Percentiles rank a stretch among this genome's conserved stretches.
Evolutionary conservation across 352 stramenopile species (phyloP).

Genomic region (Blastocystis sp.): DNA sequence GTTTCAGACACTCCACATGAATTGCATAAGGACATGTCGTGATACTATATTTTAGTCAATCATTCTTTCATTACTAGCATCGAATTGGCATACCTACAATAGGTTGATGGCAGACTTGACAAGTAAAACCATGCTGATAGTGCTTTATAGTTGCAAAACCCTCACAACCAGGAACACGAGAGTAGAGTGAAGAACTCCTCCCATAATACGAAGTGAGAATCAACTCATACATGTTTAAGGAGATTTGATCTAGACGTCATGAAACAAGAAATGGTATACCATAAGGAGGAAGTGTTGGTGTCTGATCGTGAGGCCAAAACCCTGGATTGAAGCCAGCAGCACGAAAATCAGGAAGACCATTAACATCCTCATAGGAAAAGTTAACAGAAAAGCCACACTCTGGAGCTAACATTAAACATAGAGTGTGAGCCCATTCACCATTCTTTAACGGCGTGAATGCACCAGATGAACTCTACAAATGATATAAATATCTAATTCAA

Average conservation of each 20-base stretch:
- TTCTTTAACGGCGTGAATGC: background rate
- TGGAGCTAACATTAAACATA: background rate
- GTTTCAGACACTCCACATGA: background rate
- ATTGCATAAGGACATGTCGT: background rate
- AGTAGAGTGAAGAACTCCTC: background rate
- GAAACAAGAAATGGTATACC: no score
- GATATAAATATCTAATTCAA: background rate
- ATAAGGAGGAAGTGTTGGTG: no score
- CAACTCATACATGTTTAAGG: background rate
- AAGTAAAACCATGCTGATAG: background rate
- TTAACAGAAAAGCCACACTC: conserved; percentile 27
- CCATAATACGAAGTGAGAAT: conserved; percentile 28
- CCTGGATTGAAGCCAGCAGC: background rate
- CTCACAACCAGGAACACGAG: background rate
- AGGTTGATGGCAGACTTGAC: background rate
- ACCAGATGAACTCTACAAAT: background rate
- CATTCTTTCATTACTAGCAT: background rate
- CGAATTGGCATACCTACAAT: background rate
- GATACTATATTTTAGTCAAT: background rate
- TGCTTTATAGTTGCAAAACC: background rate
- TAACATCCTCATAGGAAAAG: conserved; percentile 5
- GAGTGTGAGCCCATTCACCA: background rate
- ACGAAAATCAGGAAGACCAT: conserved; percentile 24
- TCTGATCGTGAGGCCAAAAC: no score
- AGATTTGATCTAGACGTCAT: background rate